phyloP scores from a whole-genome alignment of 2,329 filamentous ascomycete genomes.

The Diaporthe ilicicola region DNA sequence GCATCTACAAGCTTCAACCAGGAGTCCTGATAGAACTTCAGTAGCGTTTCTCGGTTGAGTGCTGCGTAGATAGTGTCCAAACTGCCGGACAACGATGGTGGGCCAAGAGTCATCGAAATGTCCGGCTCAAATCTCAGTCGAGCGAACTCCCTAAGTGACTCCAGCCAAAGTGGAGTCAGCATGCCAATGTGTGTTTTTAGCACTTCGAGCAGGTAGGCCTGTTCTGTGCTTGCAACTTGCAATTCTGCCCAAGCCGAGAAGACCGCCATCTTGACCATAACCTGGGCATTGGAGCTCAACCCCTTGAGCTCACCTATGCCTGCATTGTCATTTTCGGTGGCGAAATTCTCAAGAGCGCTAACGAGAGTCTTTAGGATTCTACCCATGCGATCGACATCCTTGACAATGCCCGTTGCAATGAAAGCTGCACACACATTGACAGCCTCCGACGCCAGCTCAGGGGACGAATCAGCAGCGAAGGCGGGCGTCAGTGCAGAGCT shows the following conservation, averaged over 20 bases:
- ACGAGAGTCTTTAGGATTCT: constrained; percentile 95
- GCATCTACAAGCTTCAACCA: constrained; percentile 98
- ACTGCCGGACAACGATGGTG: constrained; percentile 82
- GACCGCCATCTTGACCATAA: constrained; percentile 98
- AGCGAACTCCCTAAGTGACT: constrained; percentile 92
- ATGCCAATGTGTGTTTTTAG: constrained; percentile 89
- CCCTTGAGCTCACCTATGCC: constrained; percentile 93
- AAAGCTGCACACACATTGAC: constrained; percentile 99
- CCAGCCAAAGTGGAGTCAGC: constrained; percentile 92
- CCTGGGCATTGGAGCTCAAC: constrained; percentile 92
- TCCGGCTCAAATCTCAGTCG: constrained; percentile 92
- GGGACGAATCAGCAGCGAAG: constrained; percentile 94
- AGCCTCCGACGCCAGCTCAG: constrained; percentile 93
- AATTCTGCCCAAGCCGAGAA: constrained; percentile 98
- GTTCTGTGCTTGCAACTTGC: constrained; percentile 93
- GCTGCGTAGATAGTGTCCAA: constrained; percentile 95
- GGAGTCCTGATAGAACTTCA: constrained; percentile 96
- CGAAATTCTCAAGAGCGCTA: constrained; percentile 90
- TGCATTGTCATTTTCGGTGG: constrained; percentile 79
- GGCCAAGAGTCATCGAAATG: constrained; percentile 88
- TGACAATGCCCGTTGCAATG: constrained; percentile 96
- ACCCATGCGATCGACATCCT: constrained; percentile 98
- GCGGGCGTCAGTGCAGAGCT: constrained; percentile 95
- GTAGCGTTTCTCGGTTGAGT: constrained; percentile 89
- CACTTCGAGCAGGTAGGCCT: constrained; percentile 87